phyloP scores from a whole-genome alignment of 441 rosid genomes.

The Gossypium schwendimanii region DNA sequence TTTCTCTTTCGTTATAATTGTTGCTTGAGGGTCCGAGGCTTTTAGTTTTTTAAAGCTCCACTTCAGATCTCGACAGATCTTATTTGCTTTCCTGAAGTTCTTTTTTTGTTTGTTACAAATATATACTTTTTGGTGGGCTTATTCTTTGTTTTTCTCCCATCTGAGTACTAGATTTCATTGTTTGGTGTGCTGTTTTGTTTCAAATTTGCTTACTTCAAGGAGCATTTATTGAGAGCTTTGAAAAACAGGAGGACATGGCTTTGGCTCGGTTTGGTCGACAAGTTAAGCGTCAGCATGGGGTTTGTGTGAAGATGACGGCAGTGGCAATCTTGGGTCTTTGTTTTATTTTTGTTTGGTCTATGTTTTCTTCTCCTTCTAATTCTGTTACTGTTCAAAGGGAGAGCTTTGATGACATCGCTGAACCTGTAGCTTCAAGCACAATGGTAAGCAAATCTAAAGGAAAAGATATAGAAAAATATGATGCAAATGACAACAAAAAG shows the following conservation, averaged over 20 bases:
- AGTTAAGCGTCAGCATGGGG: constrained; percentile 70
- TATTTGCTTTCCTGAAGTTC: background rate
- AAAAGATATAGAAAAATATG: constrained; percentile 23
- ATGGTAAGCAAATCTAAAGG: constrained; percentile 16
- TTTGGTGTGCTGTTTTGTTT: constrained; percentile 8
- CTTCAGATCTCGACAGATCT: background rate
- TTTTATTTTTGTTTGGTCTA: constrained; percentile 73
- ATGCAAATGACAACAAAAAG: constrained; percentile 25
- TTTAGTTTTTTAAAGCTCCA: background rate
- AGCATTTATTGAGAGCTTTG: constrained; percentile 8
- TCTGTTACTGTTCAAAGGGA: constrained; percentile 62
- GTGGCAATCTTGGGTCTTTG: constrained; percentile 76
- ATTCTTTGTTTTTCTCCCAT: background rate
- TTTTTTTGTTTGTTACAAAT: background rate
- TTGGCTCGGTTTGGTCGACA: constrained; percentile 62
- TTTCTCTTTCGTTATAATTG: background rate
- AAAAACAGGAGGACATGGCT: constrained; percentile 40
- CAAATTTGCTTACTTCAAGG: background rate
- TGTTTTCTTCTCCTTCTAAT: constrained; percentile 61
- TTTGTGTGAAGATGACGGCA: constrained; percentile 63
- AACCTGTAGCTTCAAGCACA: constrained; percentile 53
- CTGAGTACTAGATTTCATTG: background rate
- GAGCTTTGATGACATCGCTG: constrained; percentile 81
- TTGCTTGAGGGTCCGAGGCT: background rate
- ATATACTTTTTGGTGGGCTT: constrained; percentile 11